Evolutionary conservation across 768 basidiomycete species (phyloP).

Genomic region (Boletus bicolor): DNA sequence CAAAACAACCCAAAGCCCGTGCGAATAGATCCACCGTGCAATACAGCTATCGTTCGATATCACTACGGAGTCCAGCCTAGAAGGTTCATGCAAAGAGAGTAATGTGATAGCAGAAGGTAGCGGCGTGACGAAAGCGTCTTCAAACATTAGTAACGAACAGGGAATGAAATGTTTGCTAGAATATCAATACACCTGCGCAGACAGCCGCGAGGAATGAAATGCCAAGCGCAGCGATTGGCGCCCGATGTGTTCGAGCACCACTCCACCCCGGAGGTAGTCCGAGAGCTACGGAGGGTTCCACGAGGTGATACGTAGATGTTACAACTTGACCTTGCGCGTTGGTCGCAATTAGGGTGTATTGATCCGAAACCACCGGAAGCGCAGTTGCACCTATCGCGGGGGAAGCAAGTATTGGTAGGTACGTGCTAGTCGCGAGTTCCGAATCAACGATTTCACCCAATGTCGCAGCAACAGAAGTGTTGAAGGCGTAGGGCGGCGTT

Average conservation of each 20-base stretch:
- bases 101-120: background rate
- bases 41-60: background rate
- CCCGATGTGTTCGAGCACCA: slow-evolving; percentile 9
- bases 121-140: background rate
- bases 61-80: background rate
- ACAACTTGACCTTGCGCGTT: slow-evolving; percentile 48
- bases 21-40: background rate
- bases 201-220: slow-evolving; percentile 10
- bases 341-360: slow-evolving; percentile 57
- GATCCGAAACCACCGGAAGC: slow-evolving; percentile 53
- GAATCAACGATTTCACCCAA: slow-evolving; percentile 54
- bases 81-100: background rate
- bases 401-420: slow-evolving; percentile 52
- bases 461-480: slow-evolving; percentile 56
- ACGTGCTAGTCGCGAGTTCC: slow-evolving; percentile 71
- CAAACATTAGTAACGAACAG: background rate
- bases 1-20: background rate
- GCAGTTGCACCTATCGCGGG: slow-evolving; percentile 46
- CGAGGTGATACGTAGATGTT: slow-evolving; percentile 52
- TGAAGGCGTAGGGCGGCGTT: slow-evolving; percentile 65
- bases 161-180: slow-evolving; percentile 4
- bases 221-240: slow-evolving; percentile 11
- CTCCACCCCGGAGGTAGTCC: slow-evolving; percentile 65
- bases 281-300: slow-evolving; percentile 47
- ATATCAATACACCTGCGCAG: slow-evolving; percentile 13